phyloP scores from a whole-genome alignment of 225 moss, liverwort and hornwort species.

The Pseudoscleropodium purum region DNA sequence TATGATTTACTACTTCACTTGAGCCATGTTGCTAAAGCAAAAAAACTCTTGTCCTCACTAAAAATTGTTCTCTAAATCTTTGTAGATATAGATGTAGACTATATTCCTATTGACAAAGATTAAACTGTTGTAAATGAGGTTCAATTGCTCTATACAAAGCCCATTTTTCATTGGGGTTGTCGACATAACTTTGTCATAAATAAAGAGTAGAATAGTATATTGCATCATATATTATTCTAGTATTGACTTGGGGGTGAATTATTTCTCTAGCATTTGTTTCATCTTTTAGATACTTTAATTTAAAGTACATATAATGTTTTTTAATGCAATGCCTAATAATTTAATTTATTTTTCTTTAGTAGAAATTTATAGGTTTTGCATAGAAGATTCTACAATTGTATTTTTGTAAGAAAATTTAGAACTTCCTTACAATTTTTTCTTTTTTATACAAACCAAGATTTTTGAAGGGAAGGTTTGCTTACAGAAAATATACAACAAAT shows the following conservation, averaged over 20 bases:
- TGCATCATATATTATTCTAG: background rate
- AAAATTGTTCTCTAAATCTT: background rate
- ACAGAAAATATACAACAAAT: background rate
- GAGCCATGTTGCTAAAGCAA: background rate
- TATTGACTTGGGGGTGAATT: background rate
- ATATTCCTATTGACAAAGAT: background rate
- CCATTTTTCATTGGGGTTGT: background rate
- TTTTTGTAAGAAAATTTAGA: background rate
- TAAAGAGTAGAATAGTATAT: background rate
- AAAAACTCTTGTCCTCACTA: background rate
- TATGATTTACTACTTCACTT: background rate
- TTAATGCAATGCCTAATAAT: background rate
- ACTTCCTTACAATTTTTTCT: background rate
- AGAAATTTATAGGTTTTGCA: background rate
- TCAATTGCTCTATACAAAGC: background rate
- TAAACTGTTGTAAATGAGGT: background rate
- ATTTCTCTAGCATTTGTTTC: background rate
- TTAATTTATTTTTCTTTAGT: background rate
- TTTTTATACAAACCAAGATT: background rate
- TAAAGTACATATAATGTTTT: background rate
- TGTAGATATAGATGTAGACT: background rate
- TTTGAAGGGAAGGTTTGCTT: background rate
- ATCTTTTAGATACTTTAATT: background rate
- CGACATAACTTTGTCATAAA: background rate
- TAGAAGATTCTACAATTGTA: fast-evolving